Percentiles rank a stretch among this genome's conserved stretches.
Conservation (phyloP, 78 protist genomes). For the Dictyostelium intermedium region DNA sequence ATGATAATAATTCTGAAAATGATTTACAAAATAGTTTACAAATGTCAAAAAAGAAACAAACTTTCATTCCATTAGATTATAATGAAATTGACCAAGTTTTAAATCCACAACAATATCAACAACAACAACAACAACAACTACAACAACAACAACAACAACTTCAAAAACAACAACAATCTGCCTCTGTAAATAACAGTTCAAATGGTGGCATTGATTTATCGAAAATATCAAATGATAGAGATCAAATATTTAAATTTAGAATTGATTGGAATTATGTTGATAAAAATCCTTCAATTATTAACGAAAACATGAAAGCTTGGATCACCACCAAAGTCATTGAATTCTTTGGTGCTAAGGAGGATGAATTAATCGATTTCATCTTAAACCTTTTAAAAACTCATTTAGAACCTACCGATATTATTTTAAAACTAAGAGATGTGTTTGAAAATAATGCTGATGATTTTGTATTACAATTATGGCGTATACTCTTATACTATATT, state of each 20-base stretch:
- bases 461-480: conserved; percentile 78
- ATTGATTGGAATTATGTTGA: conserved; percentile 60
- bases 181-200: not conserved
- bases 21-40: not conserved
- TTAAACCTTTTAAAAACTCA: conserved; percentile 12
- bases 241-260: conserved; percentile 29
- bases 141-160: not conserved
- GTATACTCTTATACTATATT: conserved; percentile 29
- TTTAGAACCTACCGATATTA: not conserved
- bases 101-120: conserved; percentile 27
- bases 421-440: conserved; percentile 41
- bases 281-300: conserved; percentile 2
- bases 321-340: conserved; percentile 35
- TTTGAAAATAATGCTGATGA: conserved; percentile 78
- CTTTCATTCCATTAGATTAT: conserved; percentile 38
- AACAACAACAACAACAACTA: not conserved
- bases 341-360: conserved; percentile 59
- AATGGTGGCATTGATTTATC: not conserved
- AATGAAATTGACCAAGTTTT: conserved; percentile 18
- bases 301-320: conserved; percentile 62
- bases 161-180: not conserved
- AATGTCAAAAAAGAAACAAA: conserved; percentile 38
- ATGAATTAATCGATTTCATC: conserved; percentile 28
- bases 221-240: conserved; percentile 30
- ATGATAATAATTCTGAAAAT: not conserved